phyloP scores from a whole-genome alignment of 1,139 yeast species.

The Yamadazyma sp. region DNA sequence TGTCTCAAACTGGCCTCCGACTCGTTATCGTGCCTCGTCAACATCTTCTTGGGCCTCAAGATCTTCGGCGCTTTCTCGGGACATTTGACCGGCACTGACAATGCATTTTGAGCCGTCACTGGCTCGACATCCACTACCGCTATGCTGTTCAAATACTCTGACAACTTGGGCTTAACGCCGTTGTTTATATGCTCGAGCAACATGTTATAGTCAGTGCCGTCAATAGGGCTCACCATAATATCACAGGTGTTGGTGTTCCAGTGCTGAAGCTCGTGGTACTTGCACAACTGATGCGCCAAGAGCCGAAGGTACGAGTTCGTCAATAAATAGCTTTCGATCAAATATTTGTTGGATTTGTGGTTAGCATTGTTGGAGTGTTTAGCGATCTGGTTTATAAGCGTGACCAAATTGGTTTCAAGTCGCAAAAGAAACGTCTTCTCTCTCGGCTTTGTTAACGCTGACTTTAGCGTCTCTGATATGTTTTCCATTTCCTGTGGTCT shows the following conservation, averaged over 20 bases:
- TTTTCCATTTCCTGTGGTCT: constrained; percentile 2
- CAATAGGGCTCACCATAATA: constrained; percentile 23
- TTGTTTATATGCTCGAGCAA: constrained; percentile 1
- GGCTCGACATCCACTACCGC: constrained; percentile 8
- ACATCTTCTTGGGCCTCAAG: constrained; percentile 5
- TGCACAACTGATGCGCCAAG: constrained; percentile 67
- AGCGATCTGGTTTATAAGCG: constrained; percentile 28
- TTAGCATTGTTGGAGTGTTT: constrained; percentile 1
- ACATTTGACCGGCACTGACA: too few species aligned
- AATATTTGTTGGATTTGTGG: neutral
- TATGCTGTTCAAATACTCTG: constrained; percentile 3
- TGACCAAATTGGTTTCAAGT: constrained; percentile 48
- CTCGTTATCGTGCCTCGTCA: constrained; percentile 1
- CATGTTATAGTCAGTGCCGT: constrained; percentile 18
- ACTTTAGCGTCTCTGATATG: constrained; percentile 40
- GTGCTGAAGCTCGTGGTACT: constrained; percentile 53
- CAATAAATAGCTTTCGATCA: constrained; percentile 26
- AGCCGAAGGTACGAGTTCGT: constrained; percentile 68
- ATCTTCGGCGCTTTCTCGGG: constrained; percentile 4
- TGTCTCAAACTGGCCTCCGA: constrained; percentile 15
- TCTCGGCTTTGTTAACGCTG: constrained; percentile 5
- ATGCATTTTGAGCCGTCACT: too few species aligned
- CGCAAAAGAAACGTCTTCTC: constrained; percentile 41
- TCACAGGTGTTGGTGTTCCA: constrained; percentile 28
- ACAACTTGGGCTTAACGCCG: constrained; percentile 1